Conservation (phyloP, 306 rosid species). For the Quercus gilva region DNA sequence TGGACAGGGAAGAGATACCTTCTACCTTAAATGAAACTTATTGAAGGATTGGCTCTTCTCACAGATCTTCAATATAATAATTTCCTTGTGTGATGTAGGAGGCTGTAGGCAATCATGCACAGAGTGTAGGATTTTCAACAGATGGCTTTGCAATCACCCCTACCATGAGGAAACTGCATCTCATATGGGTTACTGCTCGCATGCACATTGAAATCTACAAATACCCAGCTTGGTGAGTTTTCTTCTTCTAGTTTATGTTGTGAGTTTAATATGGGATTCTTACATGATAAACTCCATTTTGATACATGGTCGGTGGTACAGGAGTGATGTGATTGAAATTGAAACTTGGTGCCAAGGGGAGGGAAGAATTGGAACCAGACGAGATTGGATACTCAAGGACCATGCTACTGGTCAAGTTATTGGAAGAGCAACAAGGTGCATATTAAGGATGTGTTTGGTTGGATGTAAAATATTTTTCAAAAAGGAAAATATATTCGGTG, state of each 20-base stretch:
- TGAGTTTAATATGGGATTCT: slow-evolving; percentile 7
- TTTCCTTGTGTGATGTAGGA: slow-evolving; percentile 55
- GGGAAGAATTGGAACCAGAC: slow-evolving; percentile 91
- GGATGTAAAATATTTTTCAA: too few relatives aligned
- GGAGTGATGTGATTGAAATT: slow-evolving; percentile 97
- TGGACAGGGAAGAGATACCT: not conserved
- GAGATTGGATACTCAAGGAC: slow-evolving; percentile 89
- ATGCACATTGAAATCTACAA: slow-evolving; percentile 98
- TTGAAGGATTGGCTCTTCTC: not conserved
- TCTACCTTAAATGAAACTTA: not conserved
- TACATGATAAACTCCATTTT: slow-evolving; percentile 15
- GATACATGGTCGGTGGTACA: slow-evolving; percentile 30
- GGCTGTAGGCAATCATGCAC: slow-evolving; percentile 97
- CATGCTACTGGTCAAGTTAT: slow-evolving; percentile 65
- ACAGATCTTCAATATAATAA: not conserved
- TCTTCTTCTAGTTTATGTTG: slow-evolving; percentile 8
- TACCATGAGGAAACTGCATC: slow-evolving; percentile 90
- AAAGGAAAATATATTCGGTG: too few relatives aligned
- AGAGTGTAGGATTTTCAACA: slow-evolving; percentile 87
- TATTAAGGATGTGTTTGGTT: not conserved
- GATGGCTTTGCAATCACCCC: slow-evolving; percentile 94
- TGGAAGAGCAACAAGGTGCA: slow-evolving; percentile 95
- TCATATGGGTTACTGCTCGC: slow-evolving; percentile 98
- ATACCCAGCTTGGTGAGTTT: slow-evolving; percentile 86
- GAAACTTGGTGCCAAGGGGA: slow-evolving; percentile 97